These are phyloP conservation scores for Mycena galopus DNA, from an alignment of 768 basidiomycete genomes.

Conservation along the genomic window DNA sequence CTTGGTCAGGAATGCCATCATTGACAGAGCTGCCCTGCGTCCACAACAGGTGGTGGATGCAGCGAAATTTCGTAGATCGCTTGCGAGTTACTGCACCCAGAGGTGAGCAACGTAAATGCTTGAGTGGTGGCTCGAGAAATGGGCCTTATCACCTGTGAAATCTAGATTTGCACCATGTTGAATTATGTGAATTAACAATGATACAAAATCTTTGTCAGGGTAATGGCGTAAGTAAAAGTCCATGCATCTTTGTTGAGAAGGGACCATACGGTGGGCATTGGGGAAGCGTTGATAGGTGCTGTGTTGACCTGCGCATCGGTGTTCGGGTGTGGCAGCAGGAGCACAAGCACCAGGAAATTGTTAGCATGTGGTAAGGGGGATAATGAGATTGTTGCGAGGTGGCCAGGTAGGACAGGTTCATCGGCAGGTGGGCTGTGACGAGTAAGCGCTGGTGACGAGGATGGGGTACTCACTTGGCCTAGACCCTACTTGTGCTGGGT, in stretches of 20 bases:
- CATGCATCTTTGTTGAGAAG: conserved; percentile 31
- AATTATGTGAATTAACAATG: conserved; percentile 17
- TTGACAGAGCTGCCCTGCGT: neutral
- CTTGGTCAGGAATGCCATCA: neutral
- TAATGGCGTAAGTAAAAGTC: conserved; percentile 43
- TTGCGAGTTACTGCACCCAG: neutral
- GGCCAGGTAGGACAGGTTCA: neutral
- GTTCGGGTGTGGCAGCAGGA: neutral
- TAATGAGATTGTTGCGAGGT: neutral
- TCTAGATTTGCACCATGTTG: conserved; percentile 42
- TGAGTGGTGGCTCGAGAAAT: neutral
- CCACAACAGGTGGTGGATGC: neutral
- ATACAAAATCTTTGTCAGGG: conserved; percentile 32
- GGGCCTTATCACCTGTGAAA: conserved; percentile 31
- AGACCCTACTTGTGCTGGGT: neutral
- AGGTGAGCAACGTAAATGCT: neutral
- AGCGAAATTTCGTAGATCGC: neutral
- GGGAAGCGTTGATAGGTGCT: neutral
- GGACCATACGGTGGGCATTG: neutral
- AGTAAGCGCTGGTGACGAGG: neutral
- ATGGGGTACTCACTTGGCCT: neutral
- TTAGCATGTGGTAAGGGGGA: neutral
- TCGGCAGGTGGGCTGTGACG: neutral
- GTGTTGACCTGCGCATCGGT: neutral
- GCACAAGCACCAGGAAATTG: neutral